Evolutionary conservation across 1,284 basidiomycete genomes (phyloP), one percentile per base, ranked within the genome.

Genomic region (Somion occarium): DNA sequence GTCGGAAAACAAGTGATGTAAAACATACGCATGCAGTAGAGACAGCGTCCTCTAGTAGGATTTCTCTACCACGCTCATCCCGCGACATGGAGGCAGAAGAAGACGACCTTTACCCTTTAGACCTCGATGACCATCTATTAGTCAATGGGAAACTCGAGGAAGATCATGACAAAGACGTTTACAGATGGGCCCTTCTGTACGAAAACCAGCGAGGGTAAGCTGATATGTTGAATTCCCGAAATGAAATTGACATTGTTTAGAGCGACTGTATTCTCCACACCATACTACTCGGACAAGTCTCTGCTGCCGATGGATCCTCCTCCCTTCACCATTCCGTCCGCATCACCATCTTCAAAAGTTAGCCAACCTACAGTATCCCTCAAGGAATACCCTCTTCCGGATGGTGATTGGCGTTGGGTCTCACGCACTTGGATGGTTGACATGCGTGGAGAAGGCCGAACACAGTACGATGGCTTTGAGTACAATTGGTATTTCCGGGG

Each of bases 381-480:
- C 4, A 64, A 68, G 3, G 76, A 79, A 46, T 91, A 85, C 58
- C 84, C 86, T n/a, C 76, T 91, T 22, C 89, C 88, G 1, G 86
- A 90, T 58, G 88, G 86, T 22, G 79, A 76, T 11, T 91, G 89
- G 89, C 75, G 69, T 42, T 91, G 88, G 88, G 80, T 89, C 2
- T 88, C 86, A 34, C 76, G 77, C 30, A 68, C 76, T 5, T 91
- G 88, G 88, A 87, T 91, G 85, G 80, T 91, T 52, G 89, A 91
- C 69, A 91, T 91, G 88, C 83, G 84, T 38, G 76, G 80, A 19
- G 80, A 86, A 56, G 86, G 85, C 46, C 77, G 83, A 59, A 83
- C 90, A 3, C 84, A 88, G 59, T 76, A 86, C 57, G 88, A 91
- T 58, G 88, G 88, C 38, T 91, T 90, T 57, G 85, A 91, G 65